Evolutionary conservation across 108 stramenopile species (phyloP), one percentile per base, ranked within the genome.

Genomic region (Cyclotella kingstonii): DNA sequence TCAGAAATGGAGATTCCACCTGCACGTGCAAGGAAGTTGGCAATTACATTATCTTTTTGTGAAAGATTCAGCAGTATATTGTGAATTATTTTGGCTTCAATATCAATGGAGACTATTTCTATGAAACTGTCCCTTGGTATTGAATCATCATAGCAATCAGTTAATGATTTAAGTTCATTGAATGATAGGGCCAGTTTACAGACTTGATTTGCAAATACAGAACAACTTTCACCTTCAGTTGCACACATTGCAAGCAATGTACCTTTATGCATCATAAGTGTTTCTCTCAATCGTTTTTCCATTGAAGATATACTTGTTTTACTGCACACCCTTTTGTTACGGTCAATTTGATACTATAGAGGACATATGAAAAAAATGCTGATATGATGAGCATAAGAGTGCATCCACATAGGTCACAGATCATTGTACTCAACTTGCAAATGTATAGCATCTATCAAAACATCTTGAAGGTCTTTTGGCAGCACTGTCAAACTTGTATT

Each of bases 381-480:
- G 11, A 21, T 14, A 34, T 3, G 51, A 41, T 53, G 57, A 53
- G 49, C 5, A 61, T 23, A 11, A 55, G 42, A 57, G 9, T 51
- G 17, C 31, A 84, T 80, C 44, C 81, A 59, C 8, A 63, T 60
- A 55, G 43, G 10, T 28, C 43, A 34, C 22, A 83, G 28, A 12
- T 21, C 25, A 12, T 9, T 28, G 58, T 77, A 71, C 15, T 78
- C 56, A 30, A 49, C 76, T 15, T 82, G 83, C 11, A 86, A 27
- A 46, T 68, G 68, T 12, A 87, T 18, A 4, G 90, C 90, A n/a
- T 80, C 69, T 14, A 67, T 58, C 8, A 92, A 68, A 18, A 67
- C 22, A 14, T 59, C 35, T 31, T 77, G 54, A 3, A 92, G 53
- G 10, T 92, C 87, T 29, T 46, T 21, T 31, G 91, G 87, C 9